A percentile compares a stretch with the other conserved stretches of the same genome.
phyloP scores from a whole-genome alignment of 1,139 yeast species.

The Saccharomyces pastorianus region DNA sequence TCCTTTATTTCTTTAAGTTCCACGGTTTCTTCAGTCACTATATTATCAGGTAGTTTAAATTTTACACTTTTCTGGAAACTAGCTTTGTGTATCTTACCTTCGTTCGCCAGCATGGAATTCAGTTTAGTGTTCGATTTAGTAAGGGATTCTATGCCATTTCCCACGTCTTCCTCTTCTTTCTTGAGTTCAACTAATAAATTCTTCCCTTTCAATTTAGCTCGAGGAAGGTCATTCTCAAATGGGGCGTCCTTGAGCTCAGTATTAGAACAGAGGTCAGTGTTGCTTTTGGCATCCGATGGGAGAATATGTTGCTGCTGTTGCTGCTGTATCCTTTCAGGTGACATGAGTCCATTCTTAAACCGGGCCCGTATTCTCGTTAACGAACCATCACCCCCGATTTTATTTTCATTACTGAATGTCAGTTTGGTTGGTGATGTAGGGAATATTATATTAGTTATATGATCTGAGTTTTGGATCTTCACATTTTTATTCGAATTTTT shows the following conservation, averaged over 20 bases:
- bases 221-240: not conserved
- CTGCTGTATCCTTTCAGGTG: conserved; percentile 13
- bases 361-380: conserved; percentile 22
- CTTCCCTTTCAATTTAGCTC: not conserved
- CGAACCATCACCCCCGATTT: conserved; percentile 25
- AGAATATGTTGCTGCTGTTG: not conserved
- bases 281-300: not conserved
- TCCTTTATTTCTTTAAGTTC: not conserved
- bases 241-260: not conserved
- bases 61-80: not conserved
- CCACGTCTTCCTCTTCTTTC: not conserved
- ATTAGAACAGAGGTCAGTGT: not conserved
- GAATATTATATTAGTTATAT: conserved; percentile 9
- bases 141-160: not conserved
- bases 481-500: not conserved
- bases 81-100: not conserved
- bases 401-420: conserved; percentile 14
- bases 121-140: not conserved
- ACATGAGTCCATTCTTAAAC: conserved; percentile 16
- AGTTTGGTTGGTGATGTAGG: conserved; percentile 21
- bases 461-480: conserved; percentile 6
- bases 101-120: not conserved
- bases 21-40: not conserved
- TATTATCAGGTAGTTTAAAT: not conserved
- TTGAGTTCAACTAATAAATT: not conserved